These are phyloP conservation scores for Candida tibetensis DNA, from an alignment of 805 yeast genomes.

Conservation along the genomic window DNA sequence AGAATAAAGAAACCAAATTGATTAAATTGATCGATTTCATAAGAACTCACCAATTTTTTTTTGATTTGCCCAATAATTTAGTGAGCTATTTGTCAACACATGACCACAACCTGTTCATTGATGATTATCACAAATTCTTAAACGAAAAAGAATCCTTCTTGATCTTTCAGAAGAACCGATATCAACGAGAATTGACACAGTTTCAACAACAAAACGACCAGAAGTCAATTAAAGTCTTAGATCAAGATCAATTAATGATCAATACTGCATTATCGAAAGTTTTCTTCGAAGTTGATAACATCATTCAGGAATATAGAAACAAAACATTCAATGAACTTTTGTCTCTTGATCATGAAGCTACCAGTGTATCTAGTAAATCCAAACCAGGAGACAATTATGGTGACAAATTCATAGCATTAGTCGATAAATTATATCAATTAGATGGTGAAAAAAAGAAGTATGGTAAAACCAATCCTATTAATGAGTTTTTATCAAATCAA, in stretches of 20 bases:
- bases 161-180: conserved; percentile 9
- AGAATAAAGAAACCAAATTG: conserved; percentile 33
- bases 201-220: conserved; percentile 12
- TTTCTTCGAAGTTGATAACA: conserved; percentile 30
- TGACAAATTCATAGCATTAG: conserved; percentile 35
- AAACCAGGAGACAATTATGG: conserved; percentile 13
- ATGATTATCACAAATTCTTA: conserved; percentile 30
- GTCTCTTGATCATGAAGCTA: conserved; percentile 39
- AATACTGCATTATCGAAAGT: conserved; percentile 31
- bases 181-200: conserved; percentile 9
- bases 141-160: conserved; percentile 22
- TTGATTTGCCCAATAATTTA: conserved; percentile 35
- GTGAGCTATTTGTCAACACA: conserved; percentile 25
- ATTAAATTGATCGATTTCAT: conserved; percentile 35
- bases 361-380: conserved; percentile 11
- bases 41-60: conserved; percentile 28
- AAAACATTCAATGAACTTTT: conserved; percentile 36
- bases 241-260: conserved; percentile 23
- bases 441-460: conserved; percentile 15
- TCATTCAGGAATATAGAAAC: conserved; percentile 34
- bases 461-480: conserved; percentile 26
- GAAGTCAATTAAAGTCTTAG: conserved; percentile 14
- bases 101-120: conserved; percentile 36
- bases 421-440: conserved; percentile 38
- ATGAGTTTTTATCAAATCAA: conserved; percentile 35